phyloP scores from a whole-genome alignment of 257 asterid species.

The Voacanga thouarsii region DNA sequence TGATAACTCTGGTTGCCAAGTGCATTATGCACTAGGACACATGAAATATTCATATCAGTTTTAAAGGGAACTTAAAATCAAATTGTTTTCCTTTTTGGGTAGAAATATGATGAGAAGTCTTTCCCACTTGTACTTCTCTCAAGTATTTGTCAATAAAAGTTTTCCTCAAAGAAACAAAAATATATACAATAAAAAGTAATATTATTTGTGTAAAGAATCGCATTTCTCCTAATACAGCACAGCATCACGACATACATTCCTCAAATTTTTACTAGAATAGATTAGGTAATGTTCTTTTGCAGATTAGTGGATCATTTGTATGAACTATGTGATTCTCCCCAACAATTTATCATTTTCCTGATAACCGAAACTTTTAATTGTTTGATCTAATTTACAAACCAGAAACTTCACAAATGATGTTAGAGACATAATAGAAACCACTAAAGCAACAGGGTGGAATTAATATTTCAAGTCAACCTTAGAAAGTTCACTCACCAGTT shows the following conservation, averaged over 20 bases:
- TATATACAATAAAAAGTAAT: background rate
- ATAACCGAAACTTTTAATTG: background rate
- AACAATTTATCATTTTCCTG: background rate
- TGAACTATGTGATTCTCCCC: background rate
- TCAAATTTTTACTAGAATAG: background rate
- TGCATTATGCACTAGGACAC: constrained; percentile 1
- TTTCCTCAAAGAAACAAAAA: background rate
- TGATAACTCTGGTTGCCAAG: background rate
- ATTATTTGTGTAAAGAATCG: background rate
- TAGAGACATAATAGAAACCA: background rate
- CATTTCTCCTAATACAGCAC: background rate
- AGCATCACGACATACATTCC: background rate
- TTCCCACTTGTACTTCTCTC: background rate
- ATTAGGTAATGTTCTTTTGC: background rate
- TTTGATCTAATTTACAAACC: background rate
- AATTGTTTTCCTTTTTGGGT: background rate
- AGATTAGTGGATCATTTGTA: background rate
- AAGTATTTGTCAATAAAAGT: background rate
- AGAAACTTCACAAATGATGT: background rate
- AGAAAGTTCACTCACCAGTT: constrained; percentile 56
- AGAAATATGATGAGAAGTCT: background rate
- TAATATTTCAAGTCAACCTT: background rate
- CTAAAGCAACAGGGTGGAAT: background rate
- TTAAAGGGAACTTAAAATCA: background rate
- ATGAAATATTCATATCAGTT: background rate